phyloP scores from a whole-genome alignment of 164 flowering plant species.

The Nymphaea colorata region DNA sequence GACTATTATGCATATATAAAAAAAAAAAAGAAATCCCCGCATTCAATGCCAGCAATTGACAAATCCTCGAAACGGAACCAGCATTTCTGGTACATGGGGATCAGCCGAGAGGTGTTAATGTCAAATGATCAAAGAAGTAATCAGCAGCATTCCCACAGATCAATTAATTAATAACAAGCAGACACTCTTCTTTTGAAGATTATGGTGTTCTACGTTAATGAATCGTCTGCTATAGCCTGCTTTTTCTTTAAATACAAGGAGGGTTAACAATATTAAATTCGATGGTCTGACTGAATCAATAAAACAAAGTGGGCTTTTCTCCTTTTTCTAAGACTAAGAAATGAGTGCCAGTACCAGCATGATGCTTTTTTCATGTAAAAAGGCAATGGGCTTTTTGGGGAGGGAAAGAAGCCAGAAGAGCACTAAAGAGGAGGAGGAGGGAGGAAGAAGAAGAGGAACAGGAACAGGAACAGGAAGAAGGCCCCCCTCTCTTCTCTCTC shows the following conservation, averaged over 20 bases:
- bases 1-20: background rate
- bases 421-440: background rate
- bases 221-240: background rate
- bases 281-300: background rate
- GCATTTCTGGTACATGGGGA: too few species aligned
- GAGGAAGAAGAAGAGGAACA: background rate
- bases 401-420: background rate
- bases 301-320: background rate
- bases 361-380: background rate
- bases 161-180: too few species aligned
- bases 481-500: background rate
- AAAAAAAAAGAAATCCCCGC: background rate
- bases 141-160: too few species aligned
- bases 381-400: background rate
- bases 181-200: too few species aligned
- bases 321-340: background rate
- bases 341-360: too few species aligned
- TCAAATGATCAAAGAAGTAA: too few species aligned
- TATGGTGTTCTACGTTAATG: too few species aligned
- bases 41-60: background rate
- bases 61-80: background rate
- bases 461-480: too few species aligned
- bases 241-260: background rate
- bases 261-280: background rate
- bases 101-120: too few species aligned